These are phyloP conservation scores for Plectranthus barbatus DNA, from an alignment of 257 asterid genomes.

Conservation along the genomic window DNA sequence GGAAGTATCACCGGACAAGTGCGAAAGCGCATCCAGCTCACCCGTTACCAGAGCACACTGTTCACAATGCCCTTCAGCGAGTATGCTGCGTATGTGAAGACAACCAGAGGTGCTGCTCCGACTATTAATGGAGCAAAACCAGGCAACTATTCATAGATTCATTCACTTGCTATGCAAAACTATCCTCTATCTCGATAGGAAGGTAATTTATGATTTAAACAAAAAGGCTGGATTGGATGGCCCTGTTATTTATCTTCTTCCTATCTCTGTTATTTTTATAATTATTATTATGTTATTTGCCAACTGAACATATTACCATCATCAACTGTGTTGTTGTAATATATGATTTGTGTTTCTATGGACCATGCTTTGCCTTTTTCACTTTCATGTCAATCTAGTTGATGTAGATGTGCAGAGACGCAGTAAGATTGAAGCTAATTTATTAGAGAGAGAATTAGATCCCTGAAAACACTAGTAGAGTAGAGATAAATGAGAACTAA, in stretches of 20 bases:
- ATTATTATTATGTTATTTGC: not conserved
- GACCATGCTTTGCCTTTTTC: too few relatives aligned
- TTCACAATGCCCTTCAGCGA: slow-evolving; percentile 73
- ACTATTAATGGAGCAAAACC: slow-evolving; percentile 60
- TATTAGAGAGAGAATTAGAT: too few relatives aligned
- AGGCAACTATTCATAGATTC: slow-evolving; percentile 23
- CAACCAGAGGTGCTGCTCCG: slow-evolving; percentile 72
- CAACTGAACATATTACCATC: too few relatives aligned
- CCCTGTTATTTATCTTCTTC: not conserved
- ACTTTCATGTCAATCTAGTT: too few relatives aligned
- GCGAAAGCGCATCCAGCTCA: slow-evolving; percentile 46
- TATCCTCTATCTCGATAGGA: slow-evolving; percentile 7
- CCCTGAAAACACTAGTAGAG: too few relatives aligned
- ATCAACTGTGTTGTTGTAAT: too few relatives aligned
- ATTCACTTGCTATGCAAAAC: slow-evolving; percentile 10
- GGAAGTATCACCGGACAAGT: slow-evolving; percentile 55
- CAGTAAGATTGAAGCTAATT: too few relatives aligned
- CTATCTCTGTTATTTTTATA: too few relatives aligned
- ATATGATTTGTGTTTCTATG: too few relatives aligned
- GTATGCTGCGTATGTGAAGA: slow-evolving; percentile 63
- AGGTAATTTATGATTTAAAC: slow-evolving; percentile 13
- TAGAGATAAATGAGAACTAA: too few relatives aligned
- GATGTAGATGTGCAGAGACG: too few relatives aligned
- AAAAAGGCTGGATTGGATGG: slow-evolving; percentile 9
- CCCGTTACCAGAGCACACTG: slow-evolving; percentile 86